Evolutionary conservation across 2,329 filamentous ascomycete genomes (phyloP).

Genomic region (Venturia pyrina): DNA sequence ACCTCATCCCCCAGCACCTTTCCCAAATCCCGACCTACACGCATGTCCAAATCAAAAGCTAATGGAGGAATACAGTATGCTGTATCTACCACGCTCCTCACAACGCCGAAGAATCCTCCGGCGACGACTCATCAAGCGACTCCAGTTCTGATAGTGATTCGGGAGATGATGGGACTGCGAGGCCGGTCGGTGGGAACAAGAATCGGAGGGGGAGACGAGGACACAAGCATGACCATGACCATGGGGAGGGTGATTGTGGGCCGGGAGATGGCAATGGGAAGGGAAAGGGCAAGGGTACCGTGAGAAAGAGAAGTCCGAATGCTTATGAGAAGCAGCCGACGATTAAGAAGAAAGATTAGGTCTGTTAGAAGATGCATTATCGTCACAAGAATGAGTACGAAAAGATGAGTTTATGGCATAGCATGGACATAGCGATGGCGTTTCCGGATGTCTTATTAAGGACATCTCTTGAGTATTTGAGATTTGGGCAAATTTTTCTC

Average conservation of each 20-base stretch:
- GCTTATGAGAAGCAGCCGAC: slow-evolving; percentile 71
- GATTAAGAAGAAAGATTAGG: slow-evolving; percentile 19
- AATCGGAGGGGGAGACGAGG: background rate
- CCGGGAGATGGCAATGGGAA: slow-evolving; percentile 18
- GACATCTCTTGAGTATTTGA: background rate
- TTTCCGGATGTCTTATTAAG: background rate
- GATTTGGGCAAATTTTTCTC: background rate
- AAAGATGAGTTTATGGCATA: background rate
- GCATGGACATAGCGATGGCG: slow-evolving; percentile 16
- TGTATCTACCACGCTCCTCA: slow-evolving; percentile 93
- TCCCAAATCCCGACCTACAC: background rate
- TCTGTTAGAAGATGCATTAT: background rate
- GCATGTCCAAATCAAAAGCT: background rate
- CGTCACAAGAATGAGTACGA: background rate
- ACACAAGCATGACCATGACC: slow-evolving; percentile 27
- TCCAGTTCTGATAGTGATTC: slow-evolving; percentile 41
- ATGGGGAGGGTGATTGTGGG: slow-evolving; percentile 22
- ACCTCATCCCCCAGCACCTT: background rate
- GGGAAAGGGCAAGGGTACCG: slow-evolving; percentile 28
- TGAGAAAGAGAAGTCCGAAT: slow-evolving; percentile 60
- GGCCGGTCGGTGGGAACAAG: slow-evolving; percentile 24
- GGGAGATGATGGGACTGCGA: slow-evolving; percentile 42
- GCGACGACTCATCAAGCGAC: slow-evolving; percentile 41
- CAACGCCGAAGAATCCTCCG: slow-evolving; percentile 71
- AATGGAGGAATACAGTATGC: slow-evolving; percentile 57